Percentiles rank a stretch among this genome's conserved stretches.
phyloP scores from a whole-genome alignment of 1,284 basidiomycete species.

The Malassezia caprae region DNA sequence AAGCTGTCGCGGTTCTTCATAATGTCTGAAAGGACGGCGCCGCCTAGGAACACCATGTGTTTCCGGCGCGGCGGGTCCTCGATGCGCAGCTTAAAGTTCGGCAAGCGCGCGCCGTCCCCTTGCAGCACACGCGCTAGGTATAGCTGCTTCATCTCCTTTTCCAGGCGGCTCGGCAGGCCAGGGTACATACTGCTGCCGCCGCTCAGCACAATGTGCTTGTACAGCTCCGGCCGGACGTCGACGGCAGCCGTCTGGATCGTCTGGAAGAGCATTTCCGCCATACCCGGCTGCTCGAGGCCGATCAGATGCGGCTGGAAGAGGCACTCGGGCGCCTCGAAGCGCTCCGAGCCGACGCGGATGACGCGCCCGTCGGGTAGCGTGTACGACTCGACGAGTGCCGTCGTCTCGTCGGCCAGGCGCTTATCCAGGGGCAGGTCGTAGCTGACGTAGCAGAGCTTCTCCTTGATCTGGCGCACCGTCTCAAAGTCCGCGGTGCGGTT shows the following conservation, averaged over 20 bases:
- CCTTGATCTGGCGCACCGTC: slow-evolving; percentile 96
- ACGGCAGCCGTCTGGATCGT: slow-evolving; percentile 87
- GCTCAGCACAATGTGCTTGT: slow-evolving; percentile 95
- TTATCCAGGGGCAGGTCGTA: slow-evolving; percentile 95
- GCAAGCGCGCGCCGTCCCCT: slow-evolving; percentile 73
- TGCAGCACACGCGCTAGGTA: slow-evolving; percentile 80
- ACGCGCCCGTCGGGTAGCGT: slow-evolving; percentile 92
- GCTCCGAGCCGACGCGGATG: slow-evolving; percentile 95
- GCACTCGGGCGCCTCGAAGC: slow-evolving; percentile 99
- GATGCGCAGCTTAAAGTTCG: slow-evolving; percentile 98
- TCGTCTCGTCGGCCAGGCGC: slow-evolving; percentile 87
- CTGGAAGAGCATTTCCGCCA: slow-evolving; percentile 93
- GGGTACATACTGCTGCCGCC: slow-evolving; percentile 95
- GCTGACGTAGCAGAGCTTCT: slow-evolving; percentile 85
- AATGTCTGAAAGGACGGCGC: slow-evolving; percentile 72
- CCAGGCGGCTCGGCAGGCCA: slow-evolving; percentile 84
- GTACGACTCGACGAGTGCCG: slow-evolving; percentile 88
- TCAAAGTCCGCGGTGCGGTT: slow-evolving; percentile 99
- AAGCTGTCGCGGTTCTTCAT: slow-evolving; percentile 92
- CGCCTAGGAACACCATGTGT: slow-evolving; percentile 98
- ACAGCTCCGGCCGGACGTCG: slow-evolving; percentile 79
- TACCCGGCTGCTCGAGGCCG: slow-evolving; percentile 90
- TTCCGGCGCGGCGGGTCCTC: slow-evolving; percentile 95
- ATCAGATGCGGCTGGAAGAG: slow-evolving; percentile 99
- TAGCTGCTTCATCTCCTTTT: slow-evolving; percentile 99